Evolutionary conservation across 306 rosid species (phyloP).

Genomic region (Prunus mongolica): DNA sequence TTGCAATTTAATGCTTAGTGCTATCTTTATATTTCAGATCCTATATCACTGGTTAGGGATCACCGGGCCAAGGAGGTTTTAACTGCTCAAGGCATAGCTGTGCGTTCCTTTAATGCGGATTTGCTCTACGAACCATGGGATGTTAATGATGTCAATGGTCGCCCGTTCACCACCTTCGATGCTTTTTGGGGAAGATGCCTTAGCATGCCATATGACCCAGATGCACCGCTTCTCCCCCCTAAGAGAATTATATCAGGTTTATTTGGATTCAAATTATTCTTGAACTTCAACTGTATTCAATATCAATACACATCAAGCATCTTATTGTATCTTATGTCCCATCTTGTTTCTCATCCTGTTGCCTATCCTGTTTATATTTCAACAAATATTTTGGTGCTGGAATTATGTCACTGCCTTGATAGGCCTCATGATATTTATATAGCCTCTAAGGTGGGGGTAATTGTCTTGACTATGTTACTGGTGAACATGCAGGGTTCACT

Average conservation of each 20-base stretch:
- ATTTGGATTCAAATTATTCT: background rate
- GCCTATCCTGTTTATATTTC: background rate
- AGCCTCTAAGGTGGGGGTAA: background rate
- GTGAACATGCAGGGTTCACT: background rate
- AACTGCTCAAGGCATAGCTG: conserved; percentile 70
- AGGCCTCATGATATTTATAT: background rate
- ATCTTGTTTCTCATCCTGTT: background rate
- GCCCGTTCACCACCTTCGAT: conserved; percentile 78
- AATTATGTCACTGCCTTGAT: background rate
- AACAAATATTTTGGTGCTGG: background rate
- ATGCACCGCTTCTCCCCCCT: conserved; percentile 97
- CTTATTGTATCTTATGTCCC: background rate
- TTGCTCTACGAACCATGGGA: conserved; percentile 98
- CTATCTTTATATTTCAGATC: conserved; percentile 56
- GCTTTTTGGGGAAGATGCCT: conserved; percentile 98
- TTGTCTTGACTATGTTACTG: background rate
- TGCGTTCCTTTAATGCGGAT: conserved; percentile 89
- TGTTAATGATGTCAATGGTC: conserved; percentile 77
- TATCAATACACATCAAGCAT: background rate
- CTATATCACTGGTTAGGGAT: conserved; percentile 90
- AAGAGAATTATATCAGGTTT: conserved; percentile 90
- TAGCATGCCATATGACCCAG: conserved; percentile 98
- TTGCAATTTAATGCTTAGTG: conserved; percentile 12
- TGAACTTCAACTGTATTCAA: background rate
- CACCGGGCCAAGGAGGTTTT: conserved; percentile 83